Evolutionary conservation across 768 basidiomycete genomes (phyloP).

Genomic region (Xerocomellus intermedius): DNA sequence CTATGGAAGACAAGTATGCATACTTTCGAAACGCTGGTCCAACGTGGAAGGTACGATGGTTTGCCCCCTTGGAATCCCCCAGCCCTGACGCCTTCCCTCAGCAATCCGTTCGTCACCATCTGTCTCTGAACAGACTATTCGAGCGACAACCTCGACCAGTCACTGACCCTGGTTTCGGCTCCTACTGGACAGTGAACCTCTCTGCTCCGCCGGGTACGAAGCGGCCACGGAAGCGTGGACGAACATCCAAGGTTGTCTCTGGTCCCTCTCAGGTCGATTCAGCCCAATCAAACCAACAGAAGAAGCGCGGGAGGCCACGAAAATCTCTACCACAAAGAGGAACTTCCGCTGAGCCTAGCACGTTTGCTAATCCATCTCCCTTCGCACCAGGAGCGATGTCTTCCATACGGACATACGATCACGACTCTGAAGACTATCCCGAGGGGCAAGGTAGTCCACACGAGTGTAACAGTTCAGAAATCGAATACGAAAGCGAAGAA

Average conservation of each 20-base stretch:
- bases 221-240: constrained; percentile 77
- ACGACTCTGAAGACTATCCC: constrained; percentile 39
- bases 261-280: constrained; percentile 14
- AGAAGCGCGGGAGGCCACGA: constrained; percentile 42
- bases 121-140: constrained; percentile 79
- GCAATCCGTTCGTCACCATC: constrained; percentile 88
- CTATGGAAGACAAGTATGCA: constrained; percentile 82
- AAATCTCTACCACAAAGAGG: constrained; percentile 24
- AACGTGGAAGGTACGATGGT: constrained; percentile 72
- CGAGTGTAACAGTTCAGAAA: constrained; percentile 47
- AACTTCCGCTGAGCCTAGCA: constrained; percentile 15
- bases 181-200: constrained; percentile 89
- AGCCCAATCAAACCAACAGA: constrained; percentile 23
- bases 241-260: constrained; percentile 47
- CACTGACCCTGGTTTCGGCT: constrained; percentile 83
- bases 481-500: constrained; percentile 67
- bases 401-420: constrained; percentile 27
- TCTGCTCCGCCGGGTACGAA: constrained; percentile 84
- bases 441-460: constrained; percentile 38
- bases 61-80: background rate
- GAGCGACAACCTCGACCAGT: constrained; percentile 80
- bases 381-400: constrained; percentile 26
- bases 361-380: constrained; percentile 14
- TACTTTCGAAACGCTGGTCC: constrained; percentile 79
- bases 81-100: constrained; percentile 30